A percentile compares a stretch with the other conserved stretches of the same genome.
These are phyloP conservation scores for Ganoderma lingzhi DNA, from an alignment of 1,284 basidiomycete genomes.

Conservation along the genomic window DNA sequence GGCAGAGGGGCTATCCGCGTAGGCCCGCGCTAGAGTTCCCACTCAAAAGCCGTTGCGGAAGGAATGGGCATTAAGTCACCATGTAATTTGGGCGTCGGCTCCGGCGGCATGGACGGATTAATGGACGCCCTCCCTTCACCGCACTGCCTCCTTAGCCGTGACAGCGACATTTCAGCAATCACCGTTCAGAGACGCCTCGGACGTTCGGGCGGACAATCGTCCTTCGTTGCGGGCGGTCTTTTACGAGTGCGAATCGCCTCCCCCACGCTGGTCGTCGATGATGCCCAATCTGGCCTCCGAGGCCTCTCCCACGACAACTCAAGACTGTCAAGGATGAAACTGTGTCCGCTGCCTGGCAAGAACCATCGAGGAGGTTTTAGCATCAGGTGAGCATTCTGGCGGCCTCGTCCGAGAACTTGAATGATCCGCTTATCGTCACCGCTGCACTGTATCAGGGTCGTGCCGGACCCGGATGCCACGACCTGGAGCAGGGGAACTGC, in stretches of 20 bases:
- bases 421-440: conserved; percentile 13
- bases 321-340: background rate
- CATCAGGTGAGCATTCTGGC: conserved; percentile 1
- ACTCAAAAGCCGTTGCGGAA: conserved; percentile 10
- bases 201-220: background rate
- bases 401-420: background rate
- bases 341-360: background rate
- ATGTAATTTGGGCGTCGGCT: conserved; percentile 4
- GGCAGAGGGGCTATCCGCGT: conserved; percentile 10
- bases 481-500: conserved; percentile 22
- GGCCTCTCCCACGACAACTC: background rate
- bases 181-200: background rate
- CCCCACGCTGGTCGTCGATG: background rate
- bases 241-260: background rate
- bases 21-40: conserved; percentile 9
- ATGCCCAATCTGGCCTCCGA: background rate
- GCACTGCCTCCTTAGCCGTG: background rate
- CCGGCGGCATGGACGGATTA: background rate
- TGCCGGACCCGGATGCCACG: conserved; percentile 17
- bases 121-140: conserved; percentile 4
- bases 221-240: background rate
- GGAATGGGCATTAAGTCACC: conserved; percentile 2
- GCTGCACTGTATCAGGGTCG: conserved; percentile 21
- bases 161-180: background rate
- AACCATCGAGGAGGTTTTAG: background rate